A percentile compares a stretch with the other conserved stretches of the same genome.
Conservation (phyloP, 2,329 filamentous ascomycete genomes). For the Polychaeton citri region DNA sequence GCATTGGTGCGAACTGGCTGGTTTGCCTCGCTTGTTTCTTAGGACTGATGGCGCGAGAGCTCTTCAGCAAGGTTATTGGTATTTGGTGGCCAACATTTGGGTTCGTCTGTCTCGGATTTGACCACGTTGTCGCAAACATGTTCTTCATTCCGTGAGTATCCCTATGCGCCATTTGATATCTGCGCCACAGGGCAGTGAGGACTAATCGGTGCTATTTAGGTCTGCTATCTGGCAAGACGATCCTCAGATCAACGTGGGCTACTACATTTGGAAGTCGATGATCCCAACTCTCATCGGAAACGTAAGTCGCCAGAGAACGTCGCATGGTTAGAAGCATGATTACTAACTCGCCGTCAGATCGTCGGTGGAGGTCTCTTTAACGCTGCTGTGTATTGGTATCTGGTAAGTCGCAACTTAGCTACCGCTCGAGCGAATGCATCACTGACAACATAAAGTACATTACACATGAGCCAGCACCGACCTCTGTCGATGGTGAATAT, state of each 20-base stretch:
- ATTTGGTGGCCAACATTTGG: constrained; percentile 46
- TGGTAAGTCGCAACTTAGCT: background rate
- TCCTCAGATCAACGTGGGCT: constrained; percentile 30
- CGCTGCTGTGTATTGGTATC: background rate
- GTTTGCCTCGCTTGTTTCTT: constrained; percentile 42
- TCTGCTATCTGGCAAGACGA: constrained; percentile 38
- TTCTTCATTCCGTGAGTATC: constrained; percentile 23
- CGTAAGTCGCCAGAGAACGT: background rate
- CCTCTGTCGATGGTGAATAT: background rate
- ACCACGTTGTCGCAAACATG: constrained; percentile 47
- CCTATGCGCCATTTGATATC: no score
- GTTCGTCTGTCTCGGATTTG: constrained; percentile 34
- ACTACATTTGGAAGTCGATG: constrained; percentile 47
- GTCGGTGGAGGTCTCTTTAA: background rate
- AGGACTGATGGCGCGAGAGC: constrained; percentile 35
- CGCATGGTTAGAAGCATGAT: background rate
- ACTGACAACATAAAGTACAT: no score
- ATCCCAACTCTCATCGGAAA: constrained; percentile 42
- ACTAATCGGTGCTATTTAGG: no score
- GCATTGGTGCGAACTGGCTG: constrained; percentile 43
- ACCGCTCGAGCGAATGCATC: no score
- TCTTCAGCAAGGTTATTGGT: constrained; percentile 39
- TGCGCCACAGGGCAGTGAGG: no score
- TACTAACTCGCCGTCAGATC: background rate
- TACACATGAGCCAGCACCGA: background rate